Conservation (phyloP, 352 stramenopile genomes). For the Phytophthora aleatoria region DNA sequence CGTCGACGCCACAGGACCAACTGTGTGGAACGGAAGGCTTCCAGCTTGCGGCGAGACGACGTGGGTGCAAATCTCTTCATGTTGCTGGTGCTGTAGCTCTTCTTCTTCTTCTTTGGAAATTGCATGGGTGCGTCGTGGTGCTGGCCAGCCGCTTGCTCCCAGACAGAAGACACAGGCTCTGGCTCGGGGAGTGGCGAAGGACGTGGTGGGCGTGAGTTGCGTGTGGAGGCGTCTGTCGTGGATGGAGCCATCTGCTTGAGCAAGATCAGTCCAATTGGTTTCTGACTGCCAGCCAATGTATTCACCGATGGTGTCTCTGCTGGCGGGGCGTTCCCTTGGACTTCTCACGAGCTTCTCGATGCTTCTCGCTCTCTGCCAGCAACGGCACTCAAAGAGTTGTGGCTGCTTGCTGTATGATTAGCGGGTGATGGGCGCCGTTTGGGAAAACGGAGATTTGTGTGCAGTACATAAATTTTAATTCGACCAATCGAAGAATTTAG, state of each 20-base stretch:
- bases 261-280: conserved; percentile 27
- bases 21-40: conserved; percentile 28
- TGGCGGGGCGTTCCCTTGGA: not conserved
- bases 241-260: conserved; percentile 35
- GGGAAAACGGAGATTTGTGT: conserved; percentile 2
- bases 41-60: conserved; percentile 10
- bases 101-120: conserved; percentile 7
- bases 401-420: conserved; percentile 7
- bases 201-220: conserved; percentile 17
- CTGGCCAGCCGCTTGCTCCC: conserved; percentile 12
- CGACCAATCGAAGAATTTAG: conserved; percentile 10
- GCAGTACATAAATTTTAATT: not conserved
- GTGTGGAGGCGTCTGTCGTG: conserved; percentile 3
- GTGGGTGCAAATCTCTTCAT: conserved; percentile 11
- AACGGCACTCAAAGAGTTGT: conserved; percentile 12
- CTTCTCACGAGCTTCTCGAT: not conserved
- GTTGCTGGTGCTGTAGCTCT: conserved; percentile 11
- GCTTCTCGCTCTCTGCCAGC: conserved; percentile 17
- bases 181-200: conserved; percentile 25
- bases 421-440: conserved; percentile 18
- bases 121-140: not conserved
- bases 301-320: not conserved
- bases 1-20: conserved; percentile 51
- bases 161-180: conserved; percentile 14
- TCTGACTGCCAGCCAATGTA: conserved; percentile 5